A percentile compares a stretch with the other conserved stretches of the same genome.
Evolutionary conservation across 805 yeast genomes (phyloP).

Genomic region (Lachancea dasiensis): DNA sequence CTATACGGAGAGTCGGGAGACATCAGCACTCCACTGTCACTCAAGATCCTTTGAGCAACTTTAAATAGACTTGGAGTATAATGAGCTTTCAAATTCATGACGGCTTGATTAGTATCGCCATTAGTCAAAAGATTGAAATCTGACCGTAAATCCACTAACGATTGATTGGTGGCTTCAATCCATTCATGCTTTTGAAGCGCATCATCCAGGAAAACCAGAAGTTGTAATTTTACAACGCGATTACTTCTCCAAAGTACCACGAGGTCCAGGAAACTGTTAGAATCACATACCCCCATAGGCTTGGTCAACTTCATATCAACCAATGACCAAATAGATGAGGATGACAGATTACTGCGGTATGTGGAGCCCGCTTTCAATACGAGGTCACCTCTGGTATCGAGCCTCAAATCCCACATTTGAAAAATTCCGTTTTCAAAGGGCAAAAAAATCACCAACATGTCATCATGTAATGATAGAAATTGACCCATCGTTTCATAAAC

Average conservation of each 20-base stretch:
- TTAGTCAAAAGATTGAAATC: conserved; percentile 42
- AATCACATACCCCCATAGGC: conserved; percentile 19
- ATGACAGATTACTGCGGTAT: conserved; percentile 24
- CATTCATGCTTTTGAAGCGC: conserved; percentile 20
- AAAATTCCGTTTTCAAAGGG: conserved; percentile 42
- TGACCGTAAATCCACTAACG: conserved; percentile 29
- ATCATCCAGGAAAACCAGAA: conserved; percentile 29
- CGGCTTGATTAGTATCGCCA: conserved; percentile 41
- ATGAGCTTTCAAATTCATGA: conserved; percentile 42
- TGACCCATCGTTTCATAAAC: conserved; percentile 29
- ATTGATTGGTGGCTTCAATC: conserved; percentile 25
- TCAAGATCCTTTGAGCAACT: conserved; percentile 35
- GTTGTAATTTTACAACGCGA: conserved; percentile 42
- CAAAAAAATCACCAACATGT: conserved; percentile 34
- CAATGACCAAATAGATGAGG: conserved; percentile 30
- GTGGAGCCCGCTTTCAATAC: conserved; percentile 11
- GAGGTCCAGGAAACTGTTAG: conserved; percentile 29
- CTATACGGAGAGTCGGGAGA: conserved; percentile 27
- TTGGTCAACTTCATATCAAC: conserved; percentile 25
- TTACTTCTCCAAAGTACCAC: conserved; percentile 61
- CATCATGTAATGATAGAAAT: conserved; percentile 32
- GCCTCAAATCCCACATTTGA: conserved; percentile 34
- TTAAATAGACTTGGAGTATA: conserved; percentile 50
- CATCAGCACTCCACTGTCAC: conserved; percentile 21
- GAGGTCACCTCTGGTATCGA: conserved; percentile 14